phyloP scores from a whole-genome alignment of 192 early-diverging fungal species.

The Mortierella antarctica region DNA sequence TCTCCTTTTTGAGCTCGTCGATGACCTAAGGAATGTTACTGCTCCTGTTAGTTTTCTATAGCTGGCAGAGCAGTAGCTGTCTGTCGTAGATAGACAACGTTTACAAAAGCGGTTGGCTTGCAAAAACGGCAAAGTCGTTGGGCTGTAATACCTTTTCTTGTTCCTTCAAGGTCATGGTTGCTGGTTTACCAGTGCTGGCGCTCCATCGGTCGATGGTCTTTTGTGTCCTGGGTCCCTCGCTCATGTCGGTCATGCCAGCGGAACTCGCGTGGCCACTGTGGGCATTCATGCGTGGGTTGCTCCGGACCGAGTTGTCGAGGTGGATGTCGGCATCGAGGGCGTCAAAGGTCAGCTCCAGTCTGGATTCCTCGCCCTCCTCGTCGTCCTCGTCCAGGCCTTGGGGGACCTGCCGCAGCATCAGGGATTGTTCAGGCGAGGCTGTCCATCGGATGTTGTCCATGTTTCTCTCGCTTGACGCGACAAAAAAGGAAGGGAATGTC shows the following conservation, averaged over 20 bases:
- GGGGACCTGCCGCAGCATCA: conserved; percentile 21
- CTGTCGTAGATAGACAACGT: background rate
- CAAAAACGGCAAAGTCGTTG: too few relatives aligned
- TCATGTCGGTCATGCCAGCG: conserved; percentile 14
- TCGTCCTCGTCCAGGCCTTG: conserved; percentile 35
- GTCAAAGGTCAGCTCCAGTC: conserved; percentile 36
- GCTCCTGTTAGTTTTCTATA: too few relatives aligned
- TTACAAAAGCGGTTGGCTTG: background rate
- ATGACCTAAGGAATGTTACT: conserved; percentile 51
- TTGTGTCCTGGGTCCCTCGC: conserved; percentile 1
- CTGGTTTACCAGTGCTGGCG: conserved; percentile 26
- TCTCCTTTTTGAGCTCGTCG: conserved; percentile 66
- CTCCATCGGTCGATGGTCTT: conserved; percentile 46
- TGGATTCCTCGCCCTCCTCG: conserved; percentile 48
- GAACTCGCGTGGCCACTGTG: conserved; percentile 15
- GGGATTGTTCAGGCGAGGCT: conserved; percentile 33
- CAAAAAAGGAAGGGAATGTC: background rate
- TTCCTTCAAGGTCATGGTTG: conserved; percentile 60
- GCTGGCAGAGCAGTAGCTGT: background rate
- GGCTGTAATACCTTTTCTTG: conserved; percentile 55
- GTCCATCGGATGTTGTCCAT: conserved; percentile 48
- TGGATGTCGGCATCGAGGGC: conserved; percentile 50
- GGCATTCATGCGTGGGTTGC: conserved; percentile 15
- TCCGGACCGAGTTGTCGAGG: conserved; percentile 34
- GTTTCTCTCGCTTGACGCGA: background rate